Percentiles rank a stretch among this genome's conserved stretches.
phyloP scores from a whole-genome alignment of 768 basidiomycete genomes.

The Pilatotrama ljubarskyi region DNA sequence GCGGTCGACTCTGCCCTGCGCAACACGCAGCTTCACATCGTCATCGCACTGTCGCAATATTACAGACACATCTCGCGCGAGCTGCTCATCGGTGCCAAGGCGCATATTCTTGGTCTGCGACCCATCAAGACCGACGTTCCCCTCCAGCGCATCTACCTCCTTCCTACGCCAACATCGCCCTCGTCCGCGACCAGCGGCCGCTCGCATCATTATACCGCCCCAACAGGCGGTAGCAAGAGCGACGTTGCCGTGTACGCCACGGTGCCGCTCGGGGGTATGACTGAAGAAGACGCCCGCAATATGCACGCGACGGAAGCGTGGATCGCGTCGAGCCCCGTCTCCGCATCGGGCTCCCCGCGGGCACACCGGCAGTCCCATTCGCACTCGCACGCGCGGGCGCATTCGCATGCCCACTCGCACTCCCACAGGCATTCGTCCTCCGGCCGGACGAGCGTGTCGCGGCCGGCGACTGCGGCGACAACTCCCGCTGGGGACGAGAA shows the following conservation, averaged over 20 bases:
- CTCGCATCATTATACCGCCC: conserved; percentile 13
- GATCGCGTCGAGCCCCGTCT: conserved; percentile 39
- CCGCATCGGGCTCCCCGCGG: conserved; percentile 19
- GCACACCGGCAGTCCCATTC: conserved; percentile 29
- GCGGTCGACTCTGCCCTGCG: background rate
- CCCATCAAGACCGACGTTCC: conserved; percentile 29
- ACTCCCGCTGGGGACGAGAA: conserved; percentile 10
- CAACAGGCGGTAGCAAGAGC: conserved; percentile 11
- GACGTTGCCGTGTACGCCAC: conserved; percentile 66
- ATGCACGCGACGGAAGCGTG: conserved; percentile 65
- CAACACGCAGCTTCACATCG: conserved; percentile 64
- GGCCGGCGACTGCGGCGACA: background rate
- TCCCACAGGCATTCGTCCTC: conserved; percentile 33
- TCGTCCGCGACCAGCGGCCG: conserved; percentile 13
- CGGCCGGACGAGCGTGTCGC: conserved; percentile 38
- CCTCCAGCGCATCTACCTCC: conserved; percentile 64
- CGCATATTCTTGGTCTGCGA: conserved; percentile 36
- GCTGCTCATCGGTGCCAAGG: conserved; percentile 7
- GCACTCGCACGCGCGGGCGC: conserved; percentile 33
- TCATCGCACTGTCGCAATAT: conserved; percentile 68
- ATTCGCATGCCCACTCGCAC: conserved; percentile 27
- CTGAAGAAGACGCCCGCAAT: conserved; percentile 50
- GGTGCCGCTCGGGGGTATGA: conserved; percentile 55
- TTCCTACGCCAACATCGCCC: conserved; percentile 42
- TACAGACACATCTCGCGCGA: conserved; percentile 52